phyloP scores from a whole-genome alignment of 2,329 filamentous ascomycete species.

The Lachnellula willkommii region DNA sequence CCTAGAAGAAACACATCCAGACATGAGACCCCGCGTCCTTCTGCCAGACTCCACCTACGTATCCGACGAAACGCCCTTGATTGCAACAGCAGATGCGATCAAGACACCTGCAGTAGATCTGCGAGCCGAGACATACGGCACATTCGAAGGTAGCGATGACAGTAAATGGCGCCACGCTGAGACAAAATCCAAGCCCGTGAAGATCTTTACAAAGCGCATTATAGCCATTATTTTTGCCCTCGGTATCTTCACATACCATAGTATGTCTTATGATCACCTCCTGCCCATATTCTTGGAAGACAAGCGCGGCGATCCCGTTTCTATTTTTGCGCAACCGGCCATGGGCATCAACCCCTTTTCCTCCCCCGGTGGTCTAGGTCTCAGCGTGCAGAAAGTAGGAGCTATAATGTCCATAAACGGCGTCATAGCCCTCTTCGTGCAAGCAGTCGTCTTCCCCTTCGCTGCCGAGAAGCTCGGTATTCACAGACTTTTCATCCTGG shows the following conservation, averaged over 20 bases:
- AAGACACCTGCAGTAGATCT: constrained; percentile 69
- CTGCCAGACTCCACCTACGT: constrained; percentile 46
- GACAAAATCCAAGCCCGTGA: constrained; percentile 29
- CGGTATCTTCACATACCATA: constrained; percentile 89
- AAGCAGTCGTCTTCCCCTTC: constrained; percentile 56
- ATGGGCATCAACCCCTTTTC: constrained; percentile 42
- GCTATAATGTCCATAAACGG: constrained; percentile 56
- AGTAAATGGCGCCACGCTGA: constrained; percentile 28
- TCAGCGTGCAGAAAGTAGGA: constrained; percentile 58
- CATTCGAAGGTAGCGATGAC: constrained; percentile 44
- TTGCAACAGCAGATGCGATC: constrained; percentile 68
- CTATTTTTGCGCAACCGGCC: constrained; percentile 14
- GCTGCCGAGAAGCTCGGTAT: constrained; percentile 55
- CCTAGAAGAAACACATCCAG: constrained; percentile 84
- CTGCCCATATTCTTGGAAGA: constrained; percentile 92
- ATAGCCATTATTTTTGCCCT: constrained; percentile 74
- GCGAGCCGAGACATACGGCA: constrained; percentile 74
- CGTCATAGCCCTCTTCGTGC: constrained; percentile 53
- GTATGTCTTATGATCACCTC: constrained; percentile 90
- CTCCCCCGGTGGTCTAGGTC: constrained; percentile 56
- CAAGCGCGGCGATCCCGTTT: constrained; percentile 40
- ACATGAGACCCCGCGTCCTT: constrained; percentile 56
- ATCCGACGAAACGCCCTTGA: constrained; percentile 58
- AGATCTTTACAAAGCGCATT: constrained; percentile 58
- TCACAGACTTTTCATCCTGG: constrained; percentile 50